phyloP scores from a whole-genome alignment of 805 yeast genomes.

The Vanderwaltozyma tropicalis region DNA sequence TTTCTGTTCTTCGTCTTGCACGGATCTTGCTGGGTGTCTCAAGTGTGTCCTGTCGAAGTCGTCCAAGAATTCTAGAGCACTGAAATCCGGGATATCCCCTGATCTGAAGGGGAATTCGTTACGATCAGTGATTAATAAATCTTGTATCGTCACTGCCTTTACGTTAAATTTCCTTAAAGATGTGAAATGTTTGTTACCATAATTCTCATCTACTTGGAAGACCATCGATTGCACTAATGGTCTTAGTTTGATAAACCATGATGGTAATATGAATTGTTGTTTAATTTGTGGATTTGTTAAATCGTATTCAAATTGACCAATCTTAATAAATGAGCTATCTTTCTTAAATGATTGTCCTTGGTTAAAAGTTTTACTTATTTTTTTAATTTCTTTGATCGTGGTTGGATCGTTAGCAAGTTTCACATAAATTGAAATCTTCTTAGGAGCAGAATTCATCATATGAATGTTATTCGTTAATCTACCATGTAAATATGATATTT shows the following conservation, averaged over 20 bases:
- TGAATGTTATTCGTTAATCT: conserved; percentile 30
- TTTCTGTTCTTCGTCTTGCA: background rate
- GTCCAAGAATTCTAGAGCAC: background rate
- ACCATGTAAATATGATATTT: conserved; percentile 29
- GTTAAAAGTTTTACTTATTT: conserved; percentile 10
- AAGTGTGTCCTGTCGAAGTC: background rate
- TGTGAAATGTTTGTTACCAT: conserved; percentile 30
- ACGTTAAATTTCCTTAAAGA: conserved; percentile 32
- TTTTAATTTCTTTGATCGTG: conserved; percentile 3
- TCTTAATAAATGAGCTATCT: conserved; percentile 18
- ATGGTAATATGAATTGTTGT: conserved; percentile 26
- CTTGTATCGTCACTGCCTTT: conserved; percentile 34
- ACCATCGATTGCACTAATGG: conserved; percentile 27
- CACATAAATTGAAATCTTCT: conserved; percentile 20
- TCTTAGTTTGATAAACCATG: conserved; percentile 22
- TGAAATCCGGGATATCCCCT: conserved; percentile 17
- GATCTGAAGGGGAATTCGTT: conserved; percentile 11
- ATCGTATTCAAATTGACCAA: conserved; percentile 24
- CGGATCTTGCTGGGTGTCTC: background rate
- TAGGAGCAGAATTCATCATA: conserved; percentile 33
- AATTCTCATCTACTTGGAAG: conserved; percentile 26
- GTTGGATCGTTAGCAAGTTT: conserved; percentile 5
- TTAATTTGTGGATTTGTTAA: conserved; percentile 14
- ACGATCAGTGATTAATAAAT: conserved; percentile 19
- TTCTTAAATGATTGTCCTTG: conserved; percentile 11